Conservation (phyloP, 2,329 filamentous ascomycete species). For the Beauveria brongniartii region DNA sequence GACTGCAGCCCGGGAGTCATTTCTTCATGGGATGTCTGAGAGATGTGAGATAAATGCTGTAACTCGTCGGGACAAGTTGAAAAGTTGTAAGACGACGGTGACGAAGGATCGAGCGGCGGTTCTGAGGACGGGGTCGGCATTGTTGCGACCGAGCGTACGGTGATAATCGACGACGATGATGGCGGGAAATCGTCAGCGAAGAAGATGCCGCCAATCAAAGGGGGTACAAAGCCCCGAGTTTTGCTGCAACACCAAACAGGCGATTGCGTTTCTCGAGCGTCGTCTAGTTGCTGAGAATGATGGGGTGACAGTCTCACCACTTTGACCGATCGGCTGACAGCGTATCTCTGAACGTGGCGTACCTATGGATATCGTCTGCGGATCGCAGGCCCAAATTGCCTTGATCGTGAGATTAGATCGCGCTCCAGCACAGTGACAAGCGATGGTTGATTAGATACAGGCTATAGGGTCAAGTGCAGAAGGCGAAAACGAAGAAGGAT, state of each 20-base stretch:
- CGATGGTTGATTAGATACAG: conserved; percentile 2
- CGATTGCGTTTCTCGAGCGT: neutral
- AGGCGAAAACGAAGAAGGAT: neutral
- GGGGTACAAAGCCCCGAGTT: neutral
- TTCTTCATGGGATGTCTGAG: conserved; percentile 19
- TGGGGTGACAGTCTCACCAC: conserved; percentile 2
- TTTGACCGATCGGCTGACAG: conserved; percentile 1
- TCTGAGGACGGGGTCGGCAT: conserved; percentile 41
- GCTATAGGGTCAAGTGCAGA: neutral
- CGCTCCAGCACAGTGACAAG: neutral
- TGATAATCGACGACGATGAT: conserved; percentile 15
- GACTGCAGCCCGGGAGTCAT: conserved; percentile 13
- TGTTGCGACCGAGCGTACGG: conserved; percentile 14
- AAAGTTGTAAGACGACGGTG: conserved; percentile 30
- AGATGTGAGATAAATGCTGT: conserved; percentile 19
- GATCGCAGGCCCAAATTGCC: conserved; percentile 12
- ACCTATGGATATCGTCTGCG: conserved; percentile 4
- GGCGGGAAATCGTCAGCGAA: neutral
- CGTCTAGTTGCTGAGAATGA: neutral
- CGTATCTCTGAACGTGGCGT: neutral
- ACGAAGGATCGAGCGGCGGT: conserved; percentile 29
- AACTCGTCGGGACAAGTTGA: conserved; percentile 38
- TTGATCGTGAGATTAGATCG: neutral
- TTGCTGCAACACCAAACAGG: neutral
- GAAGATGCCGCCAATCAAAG: neutral